These are phyloP conservation scores for Decorospora gaudefroyi DNA, from an alignment of 2,329 filamentous ascomycete species.

Conservation along the genomic window DNA sequence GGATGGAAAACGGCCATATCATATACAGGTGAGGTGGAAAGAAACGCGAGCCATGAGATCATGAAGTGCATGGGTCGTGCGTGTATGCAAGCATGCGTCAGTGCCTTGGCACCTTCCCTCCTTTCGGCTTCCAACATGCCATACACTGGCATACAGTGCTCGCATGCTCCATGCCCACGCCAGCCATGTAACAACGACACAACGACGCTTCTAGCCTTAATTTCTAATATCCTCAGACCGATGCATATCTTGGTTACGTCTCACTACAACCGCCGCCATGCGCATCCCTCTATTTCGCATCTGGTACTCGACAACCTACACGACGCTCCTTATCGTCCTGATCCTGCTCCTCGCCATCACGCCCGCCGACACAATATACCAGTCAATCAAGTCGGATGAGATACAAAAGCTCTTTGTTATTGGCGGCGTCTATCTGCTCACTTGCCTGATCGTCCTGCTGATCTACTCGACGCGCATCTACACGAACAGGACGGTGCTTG, in stretches of 20 bases:
- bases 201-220: slow-evolving; percentile 23
- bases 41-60: too few relatives aligned
- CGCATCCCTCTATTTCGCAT: slow-evolving; percentile 70
- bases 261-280: slow-evolving; percentile 32
- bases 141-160: too few relatives aligned
- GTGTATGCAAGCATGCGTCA: slow-evolving; percentile 27
- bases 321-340: slow-evolving; percentile 73
- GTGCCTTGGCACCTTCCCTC: slow-evolving; percentile 28
- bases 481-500: slow-evolving; percentile 77
- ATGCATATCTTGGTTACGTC: slow-evolving; percentile 26
- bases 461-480: slow-evolving; percentile 86
- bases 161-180: slow-evolving; percentile 16
- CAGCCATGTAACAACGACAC: slow-evolving; percentile 25
- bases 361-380: slow-evolving; percentile 76
- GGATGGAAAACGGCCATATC: too few relatives aligned
- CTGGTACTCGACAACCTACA: slow-evolving; percentile 79
- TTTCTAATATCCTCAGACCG: slow-evolving; percentile 30
- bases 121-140: slow-evolving; percentile 11
- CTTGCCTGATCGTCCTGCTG: slow-evolving; percentile 69
- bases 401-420: slow-evolving; percentile 84
- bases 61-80: slow-evolving; percentile 25
- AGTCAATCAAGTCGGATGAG: slow-evolving; percentile 68
- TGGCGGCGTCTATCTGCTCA: slow-evolving; percentile 73
- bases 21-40: too few relatives aligned
- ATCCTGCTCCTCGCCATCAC: slow-evolving; percentile 76